Percentiles rank a stretch among this genome's conserved stretches.
phyloP scores from a whole-genome alignment of 2,329 filamentous ascomycete genomes.

The Fusarium nurragi region DNA sequence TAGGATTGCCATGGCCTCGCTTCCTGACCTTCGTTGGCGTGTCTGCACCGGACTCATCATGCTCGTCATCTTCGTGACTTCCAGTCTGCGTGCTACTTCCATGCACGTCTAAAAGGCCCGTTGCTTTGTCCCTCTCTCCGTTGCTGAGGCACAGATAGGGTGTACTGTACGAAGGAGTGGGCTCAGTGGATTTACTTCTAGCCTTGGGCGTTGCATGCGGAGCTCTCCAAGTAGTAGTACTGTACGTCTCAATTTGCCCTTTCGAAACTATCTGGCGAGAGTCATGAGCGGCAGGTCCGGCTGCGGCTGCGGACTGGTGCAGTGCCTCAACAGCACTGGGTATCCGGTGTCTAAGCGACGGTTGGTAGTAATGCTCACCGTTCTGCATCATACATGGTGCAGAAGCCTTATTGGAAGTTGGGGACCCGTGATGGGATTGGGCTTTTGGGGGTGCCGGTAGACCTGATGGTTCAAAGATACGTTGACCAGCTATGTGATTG shows the following conservation, averaged over 20 bases:
- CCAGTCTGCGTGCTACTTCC: background rate
- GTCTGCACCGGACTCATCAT: slow-evolving; percentile 8
- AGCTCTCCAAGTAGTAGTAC: background rate
- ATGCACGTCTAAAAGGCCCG: background rate
- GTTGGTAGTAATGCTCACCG: slow-evolving; percentile 44
- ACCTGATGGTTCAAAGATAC: slow-evolving; percentile 41
- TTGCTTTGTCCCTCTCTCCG: background rate
- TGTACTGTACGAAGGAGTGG: background rate
- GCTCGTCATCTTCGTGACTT: slow-evolving; percentile 8
- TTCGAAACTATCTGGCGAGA: background rate
- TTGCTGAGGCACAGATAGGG: background rate
- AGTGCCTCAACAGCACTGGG: slow-evolving; percentile 43
- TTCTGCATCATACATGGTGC: slow-evolving; percentile 32
- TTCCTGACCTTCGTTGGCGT: slow-evolving; percentile 36
- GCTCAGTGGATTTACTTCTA: slow-evolving; percentile 20
- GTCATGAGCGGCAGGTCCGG: slow-evolving; percentile 30
- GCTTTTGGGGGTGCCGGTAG: slow-evolving; percentile 44
- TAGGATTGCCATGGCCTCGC: slow-evolving; percentile 21
- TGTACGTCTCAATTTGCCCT: background rate
- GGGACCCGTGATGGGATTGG: slow-evolving; percentile 34
- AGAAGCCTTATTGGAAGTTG: slow-evolving; percentile 26
- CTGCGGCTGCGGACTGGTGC: slow-evolving; percentile 44
- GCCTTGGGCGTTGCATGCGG: background rate
- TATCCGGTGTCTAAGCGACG: background rate
- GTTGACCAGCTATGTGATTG: slow-evolving; percentile 43